phyloP scores from a whole-genome alignment of 352 stramenopile genomes.

The Pythium guiyangense region DNA sequence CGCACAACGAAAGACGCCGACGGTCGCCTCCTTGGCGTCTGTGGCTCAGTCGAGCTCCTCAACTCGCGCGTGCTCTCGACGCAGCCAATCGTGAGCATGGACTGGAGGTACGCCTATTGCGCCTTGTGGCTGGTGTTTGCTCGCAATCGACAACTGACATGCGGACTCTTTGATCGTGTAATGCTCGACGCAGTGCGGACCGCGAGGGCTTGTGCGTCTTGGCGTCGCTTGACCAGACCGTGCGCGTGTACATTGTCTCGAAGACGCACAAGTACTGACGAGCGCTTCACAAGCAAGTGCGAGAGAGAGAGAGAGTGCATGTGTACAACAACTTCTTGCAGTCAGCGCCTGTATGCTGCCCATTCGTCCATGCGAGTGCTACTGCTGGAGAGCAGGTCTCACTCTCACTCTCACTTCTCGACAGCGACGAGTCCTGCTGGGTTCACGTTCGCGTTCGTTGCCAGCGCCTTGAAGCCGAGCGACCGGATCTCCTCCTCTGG shows the following conservation, averaged over 20 bases:
- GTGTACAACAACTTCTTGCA: not conserved
- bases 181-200: conserved; percentile 52
- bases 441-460: conserved; percentile 51
- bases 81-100: conserved; percentile 95
- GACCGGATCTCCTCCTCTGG: conserved; percentile 66
- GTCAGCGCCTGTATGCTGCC: not conserved
- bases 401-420: conserved; percentile 13
- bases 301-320: not conserved
- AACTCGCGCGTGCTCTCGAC: conserved; percentile 95
- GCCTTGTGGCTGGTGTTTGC: not conserved
- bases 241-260: conserved; percentile 94
- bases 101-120: conserved; percentile 82
- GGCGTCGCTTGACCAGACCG: conserved; percentile 92
- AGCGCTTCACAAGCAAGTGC: not conserved
- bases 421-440: conserved; percentile 69
- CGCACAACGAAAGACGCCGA: conserved; percentile 85
- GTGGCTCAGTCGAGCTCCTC: conserved; percentile 91
- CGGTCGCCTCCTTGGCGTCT: conserved; percentile 81
- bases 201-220: conserved; percentile 91
- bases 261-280: conserved; percentile 93
- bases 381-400: not conserved
- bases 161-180: not conserved
- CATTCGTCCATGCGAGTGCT: not conserved
- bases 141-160: too few relatives aligned
- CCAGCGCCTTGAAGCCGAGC: conserved; percentile 55